These are phyloP conservation scores for Aschersonia sp. DNA, from an alignment of 2,329 filamentous ascomycete genomes.

Conservation along the genomic window DNA sequence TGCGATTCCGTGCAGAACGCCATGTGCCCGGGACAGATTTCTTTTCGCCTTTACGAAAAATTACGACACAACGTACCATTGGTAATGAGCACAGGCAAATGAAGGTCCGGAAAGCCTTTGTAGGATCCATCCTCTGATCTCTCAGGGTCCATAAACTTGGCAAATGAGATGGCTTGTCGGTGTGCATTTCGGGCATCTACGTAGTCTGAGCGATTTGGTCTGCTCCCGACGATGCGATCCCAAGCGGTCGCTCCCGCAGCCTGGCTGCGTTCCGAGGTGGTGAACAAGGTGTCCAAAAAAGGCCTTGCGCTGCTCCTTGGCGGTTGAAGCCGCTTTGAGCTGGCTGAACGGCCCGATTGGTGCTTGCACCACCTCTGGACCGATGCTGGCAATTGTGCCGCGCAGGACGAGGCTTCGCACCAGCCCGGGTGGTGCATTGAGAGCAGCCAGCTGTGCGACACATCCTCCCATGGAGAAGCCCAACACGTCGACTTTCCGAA, in stretches of 20 bases:
- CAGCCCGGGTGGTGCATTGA: conserved; percentile 18
- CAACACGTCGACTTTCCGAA: conserved; percentile 26
- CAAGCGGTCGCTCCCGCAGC: conserved; percentile 17
- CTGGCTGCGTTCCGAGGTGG: conserved; percentile 14
- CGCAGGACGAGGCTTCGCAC: conserved; percentile 27
- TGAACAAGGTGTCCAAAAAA: conserved; percentile 20
- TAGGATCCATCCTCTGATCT: conserved; percentile 17
- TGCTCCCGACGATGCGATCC: conserved; percentile 17
- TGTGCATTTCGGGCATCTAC: conserved; percentile 12
- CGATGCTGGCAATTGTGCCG: conserved; percentile 25
- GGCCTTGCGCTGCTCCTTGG: conserved; percentile 17
- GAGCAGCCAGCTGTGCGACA: conserved; percentile 28
- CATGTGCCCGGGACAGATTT: no score
- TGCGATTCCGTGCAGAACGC: no score
- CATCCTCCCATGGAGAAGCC: conserved; percentile 36
- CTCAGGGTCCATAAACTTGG: conserved; percentile 19
- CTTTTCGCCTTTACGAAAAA: background rate
- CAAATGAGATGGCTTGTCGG: conserved; percentile 17
- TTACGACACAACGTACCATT: conserved; percentile 15
- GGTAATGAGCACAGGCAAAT: conserved; percentile 21
- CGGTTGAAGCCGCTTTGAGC: conserved; percentile 15
- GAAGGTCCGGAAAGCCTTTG: conserved; percentile 16
- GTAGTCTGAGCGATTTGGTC: conserved; percentile 11
- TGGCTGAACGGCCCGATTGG: conserved; percentile 16
- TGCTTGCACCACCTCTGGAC: conserved; percentile 16